phyloP scores from a whole-genome alignment of 768 basidiomycete genomes.

The Suillus hirtellus region DNA sequence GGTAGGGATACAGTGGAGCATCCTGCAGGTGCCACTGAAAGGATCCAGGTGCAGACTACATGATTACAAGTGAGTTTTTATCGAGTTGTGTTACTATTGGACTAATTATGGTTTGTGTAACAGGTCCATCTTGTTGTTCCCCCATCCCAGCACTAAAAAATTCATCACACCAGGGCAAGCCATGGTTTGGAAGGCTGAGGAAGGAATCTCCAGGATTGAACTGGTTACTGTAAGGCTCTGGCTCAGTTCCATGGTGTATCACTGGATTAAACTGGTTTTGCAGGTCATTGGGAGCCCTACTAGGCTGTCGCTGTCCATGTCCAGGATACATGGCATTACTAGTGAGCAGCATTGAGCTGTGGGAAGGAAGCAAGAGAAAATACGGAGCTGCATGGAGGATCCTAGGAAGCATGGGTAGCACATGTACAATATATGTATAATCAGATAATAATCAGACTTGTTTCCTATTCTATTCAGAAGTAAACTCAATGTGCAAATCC shows the following conservation, averaged over 20 bases:
- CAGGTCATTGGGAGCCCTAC: not conserved
- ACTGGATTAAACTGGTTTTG: not conserved
- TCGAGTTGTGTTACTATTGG: not conserved
- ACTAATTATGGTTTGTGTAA: not conserved
- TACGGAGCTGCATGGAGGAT: not conserved
- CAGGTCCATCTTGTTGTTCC: not conserved
- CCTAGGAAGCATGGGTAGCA: not conserved
- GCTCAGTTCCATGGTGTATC: not conserved
- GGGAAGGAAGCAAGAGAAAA: constrained; percentile 3
- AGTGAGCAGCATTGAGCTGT: not conserved
- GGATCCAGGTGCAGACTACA: not conserved
- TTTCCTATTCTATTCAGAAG: not conserved
- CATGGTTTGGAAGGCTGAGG: not conserved
- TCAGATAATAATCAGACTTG: not conserved
- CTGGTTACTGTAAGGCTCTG: not conserved
- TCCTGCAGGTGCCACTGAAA: not conserved
- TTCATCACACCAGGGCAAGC: not conserved
- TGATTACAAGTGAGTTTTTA: not conserved
- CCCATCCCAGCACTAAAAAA: constrained; percentile 1
- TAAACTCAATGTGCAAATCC: not conserved
- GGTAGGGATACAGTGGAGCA: not conserved
- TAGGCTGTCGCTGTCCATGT: not conserved
- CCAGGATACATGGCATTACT: not conserved
- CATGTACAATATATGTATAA: not conserved
- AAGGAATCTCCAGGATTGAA: not conserved